Conservation (phyloP, 2,329 filamentous ascomycete genomes). For the Plectosphaerella cucumerina region DNA sequence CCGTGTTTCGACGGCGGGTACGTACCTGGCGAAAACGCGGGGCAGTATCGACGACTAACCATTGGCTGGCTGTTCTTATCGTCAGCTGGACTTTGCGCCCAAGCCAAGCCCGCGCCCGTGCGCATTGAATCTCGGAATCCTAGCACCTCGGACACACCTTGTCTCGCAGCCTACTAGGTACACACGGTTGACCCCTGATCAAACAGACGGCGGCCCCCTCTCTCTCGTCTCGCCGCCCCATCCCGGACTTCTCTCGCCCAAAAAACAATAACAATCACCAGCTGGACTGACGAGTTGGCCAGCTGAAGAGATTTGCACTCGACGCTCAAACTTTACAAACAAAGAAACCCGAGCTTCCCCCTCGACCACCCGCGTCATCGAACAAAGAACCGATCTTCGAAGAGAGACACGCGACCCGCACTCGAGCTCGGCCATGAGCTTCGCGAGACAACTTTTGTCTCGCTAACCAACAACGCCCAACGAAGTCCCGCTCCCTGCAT, state of each 20-base stretch:
- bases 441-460: slow-evolving; percentile 1
- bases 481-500: too few species aligned
- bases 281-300: too few species aligned
- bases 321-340: too few species aligned
- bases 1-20: neutral
- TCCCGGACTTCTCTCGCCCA: slow-evolving; percentile 6
- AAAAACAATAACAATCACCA: too few species aligned
- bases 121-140: neutral
- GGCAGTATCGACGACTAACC: neutral
- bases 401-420: too few species aligned
- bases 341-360: too few species aligned
- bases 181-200: neutral
- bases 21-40: neutral
- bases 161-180: too few species aligned
- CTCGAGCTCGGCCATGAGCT: slow-evolving; percentile 6
- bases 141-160: too few species aligned
- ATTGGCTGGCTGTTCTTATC: neutral
- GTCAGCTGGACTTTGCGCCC: too few species aligned
- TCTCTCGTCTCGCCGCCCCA: slow-evolving; percentile 5
- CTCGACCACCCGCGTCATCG: slow-evolving; percentile 1
- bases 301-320: too few species aligned
- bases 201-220: slow-evolving; percentile 4
- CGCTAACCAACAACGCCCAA: slow-evolving; percentile 5
- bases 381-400: neutral
- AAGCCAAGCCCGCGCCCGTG: neutral